Base-by-base conservation (phyloP, 495 filamentous ascomycete genomes). In the Podospora anserina region DNA sequence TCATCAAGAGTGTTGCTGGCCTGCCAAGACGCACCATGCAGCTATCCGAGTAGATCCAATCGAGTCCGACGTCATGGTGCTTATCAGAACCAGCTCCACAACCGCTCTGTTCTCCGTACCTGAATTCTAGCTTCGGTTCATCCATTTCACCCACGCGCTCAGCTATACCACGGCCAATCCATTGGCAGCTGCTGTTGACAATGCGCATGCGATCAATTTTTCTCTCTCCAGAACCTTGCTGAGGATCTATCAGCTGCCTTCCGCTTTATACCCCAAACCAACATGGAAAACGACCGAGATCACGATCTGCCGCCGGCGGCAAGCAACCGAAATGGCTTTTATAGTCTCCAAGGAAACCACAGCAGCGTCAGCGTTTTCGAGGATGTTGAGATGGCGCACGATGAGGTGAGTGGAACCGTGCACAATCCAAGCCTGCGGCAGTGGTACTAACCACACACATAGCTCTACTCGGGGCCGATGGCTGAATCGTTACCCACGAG, bases 361-460 rank as follows among this genome's bases (percentile, higher is more conserved):
- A 97, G 93, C 85, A 91, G 85, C 77, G 82, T 89, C 55, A 96
- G 92, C 78, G 88, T 97, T 71, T 87, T 96, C 54, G 92, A 91
- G 44, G 94, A 97, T 77, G 94, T 99, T n/a, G 95, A 97, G 76
- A 99, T 99, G 95, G 96, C 95, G 28, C 92, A 94, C 59, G 91
- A 97, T 76, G 94, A 97, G 85, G 92, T 94, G 71, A 61, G 83
- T 68, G 34, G 28, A 11, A 4, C 20, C 59, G 18, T 20, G 7
- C 27, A 11, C 6, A 53, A 28, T 28, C 28, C 30, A 66, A 18
- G 64, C 64, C 65, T 75, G 9, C 0, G 39, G 39, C 39, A 49
- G 39, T 39, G 1, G 9, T 49, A 49, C 72, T 76, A 68, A 78
- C 64, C 4, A n/a, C n/a, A 19, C 3, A 1, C 44, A 23, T 68